Evolutionary conservation across 1,284 basidiomycete genomes (phyloP).

Genomic region (Microbotryomycetes sp.): DNA sequence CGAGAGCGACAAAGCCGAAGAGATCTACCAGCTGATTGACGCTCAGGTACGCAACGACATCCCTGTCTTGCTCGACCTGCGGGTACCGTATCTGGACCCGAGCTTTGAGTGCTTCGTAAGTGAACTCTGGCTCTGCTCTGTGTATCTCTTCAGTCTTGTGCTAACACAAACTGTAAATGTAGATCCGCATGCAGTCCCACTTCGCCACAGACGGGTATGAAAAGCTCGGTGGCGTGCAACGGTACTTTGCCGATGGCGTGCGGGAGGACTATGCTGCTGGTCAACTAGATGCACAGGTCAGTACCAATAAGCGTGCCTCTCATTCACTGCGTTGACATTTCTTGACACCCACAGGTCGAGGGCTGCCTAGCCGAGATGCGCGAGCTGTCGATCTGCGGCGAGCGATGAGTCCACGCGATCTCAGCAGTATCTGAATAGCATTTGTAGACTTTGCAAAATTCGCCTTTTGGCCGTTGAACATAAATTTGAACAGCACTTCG

Average conservation of each 20-base stretch:
- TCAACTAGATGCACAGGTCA: conserved; percentile 83
- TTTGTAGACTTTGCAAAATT: not conserved
- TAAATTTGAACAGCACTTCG: not conserved
- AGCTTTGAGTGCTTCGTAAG: conserved; percentile 89
- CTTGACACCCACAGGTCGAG: conserved; percentile 56
- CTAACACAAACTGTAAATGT: conserved; percentile 34
- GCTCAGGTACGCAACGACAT: conserved; percentile 84
- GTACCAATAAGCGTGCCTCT: conserved; percentile 24
- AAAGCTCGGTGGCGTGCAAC: conserved; percentile 90
- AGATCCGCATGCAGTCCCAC: conserved; percentile 11
- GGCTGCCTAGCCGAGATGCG: conserved; percentile 92
- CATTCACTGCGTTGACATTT: not conserved
- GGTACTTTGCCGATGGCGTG: conserved; percentile 86
- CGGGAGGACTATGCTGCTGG: conserved; percentile 96
- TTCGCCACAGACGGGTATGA: conserved; percentile 63
- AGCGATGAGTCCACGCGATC: conserved; percentile 7
- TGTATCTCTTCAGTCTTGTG: not conserved
- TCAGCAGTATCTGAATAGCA: not conserved
- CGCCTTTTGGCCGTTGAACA: not conserved
- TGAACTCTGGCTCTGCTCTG: not conserved
- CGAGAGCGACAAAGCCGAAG: conserved; percentile 87
- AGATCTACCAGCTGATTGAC: conserved; percentile 89
- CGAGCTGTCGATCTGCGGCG: conserved; percentile 68
- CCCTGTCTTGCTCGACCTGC: conserved; percentile 84
- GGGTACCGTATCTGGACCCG: conserved; percentile 95